Evolutionary conservation across 495 filamentous ascomycete genomes (phyloP), one percentile per base, ranked within the genome.

Genomic region (Penicillium subrubescens): DNA sequence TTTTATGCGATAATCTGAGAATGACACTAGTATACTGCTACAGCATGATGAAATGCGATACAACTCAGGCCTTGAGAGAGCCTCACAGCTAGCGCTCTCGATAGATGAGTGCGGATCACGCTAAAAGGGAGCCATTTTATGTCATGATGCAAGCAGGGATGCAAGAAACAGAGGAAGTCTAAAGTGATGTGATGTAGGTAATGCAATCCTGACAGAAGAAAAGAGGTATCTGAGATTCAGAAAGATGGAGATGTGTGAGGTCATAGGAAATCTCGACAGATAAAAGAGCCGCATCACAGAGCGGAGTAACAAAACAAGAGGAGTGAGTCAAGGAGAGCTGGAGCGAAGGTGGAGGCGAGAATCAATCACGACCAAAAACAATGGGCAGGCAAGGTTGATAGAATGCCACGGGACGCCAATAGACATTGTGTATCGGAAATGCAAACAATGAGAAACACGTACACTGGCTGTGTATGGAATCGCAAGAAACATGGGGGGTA

Each of bases 401-500:
- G 17, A 57, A 23, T 41, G 55, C 6, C 34, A 37, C 19, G 29
- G 50, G 34, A 14, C 21, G 58, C 46, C 21, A 43, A 29, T 7
- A 56, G 12, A 50, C 31, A 61, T 37, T 37, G n/a, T 27, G 31
- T 25, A 54, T 54, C 51, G 54, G 46, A 69, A 65, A 71, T 50
- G 63, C 63, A 69, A 53, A 62, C n/a, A 60, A 56, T 37, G 53
- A 53, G 31, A 25, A 21, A 37, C 53, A 66, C 66, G 33, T 52
- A 65, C 37, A 65, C 68, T 63, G 41, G 62, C 62, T 68, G 67
- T 70, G 67, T 66, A 71, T 59, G 50, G 35, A 51, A 58, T 52
- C 57, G 56, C 56, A 55, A 34, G 4, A 68, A 63, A 60, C 65
- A 71, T 50, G 60, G 69, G 68, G 71, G 74, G 75, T 75, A 77